phyloP scores from a whole-genome alignment of 805 yeast species.

The Scheffersomyces spartinae region DNA sequence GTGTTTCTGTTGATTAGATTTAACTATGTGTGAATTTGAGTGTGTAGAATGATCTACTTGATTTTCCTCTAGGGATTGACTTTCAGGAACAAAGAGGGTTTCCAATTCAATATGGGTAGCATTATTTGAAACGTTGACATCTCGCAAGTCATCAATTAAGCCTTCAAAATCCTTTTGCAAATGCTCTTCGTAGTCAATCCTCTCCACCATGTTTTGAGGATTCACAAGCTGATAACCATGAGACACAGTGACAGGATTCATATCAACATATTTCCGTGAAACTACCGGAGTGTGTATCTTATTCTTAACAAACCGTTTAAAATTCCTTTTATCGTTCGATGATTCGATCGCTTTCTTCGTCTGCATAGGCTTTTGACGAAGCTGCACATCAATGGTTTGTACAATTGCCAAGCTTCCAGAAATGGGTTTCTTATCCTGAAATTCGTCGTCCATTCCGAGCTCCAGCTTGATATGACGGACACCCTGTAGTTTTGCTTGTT shows the following conservation, averaged over 20 bases:
- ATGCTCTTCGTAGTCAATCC: slow-evolving; percentile 3
- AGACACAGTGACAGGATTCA: slow-evolving; percentile 4
- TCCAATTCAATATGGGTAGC: slow-evolving; percentile 1
- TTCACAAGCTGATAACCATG: slow-evolving; percentile 1
- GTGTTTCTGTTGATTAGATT: slow-evolving; percentile 2
- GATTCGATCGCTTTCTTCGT: slow-evolving; percentile 2
- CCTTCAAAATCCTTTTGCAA: slow-evolving; percentile 9
- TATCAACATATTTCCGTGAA: slow-evolving; percentile 10
- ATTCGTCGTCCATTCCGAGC: slow-evolving; percentile 12
- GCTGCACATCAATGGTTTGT: slow-evolving; percentile 14
- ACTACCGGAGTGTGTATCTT: slow-evolving; percentile 8
- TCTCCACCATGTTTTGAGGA: background rate
- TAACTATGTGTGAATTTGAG: slow-evolving; percentile 1
- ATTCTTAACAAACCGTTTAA: slow-evolving; percentile 19
- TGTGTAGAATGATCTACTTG: slow-evolving; percentile 1
- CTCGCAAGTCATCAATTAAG: slow-evolving; percentile 8
- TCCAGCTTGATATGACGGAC: slow-evolving; percentile 11
- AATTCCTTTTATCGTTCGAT: slow-evolving; percentile 10
- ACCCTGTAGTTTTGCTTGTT: slow-evolving; percentile 13
- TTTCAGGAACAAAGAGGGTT: slow-evolving; percentile 3
- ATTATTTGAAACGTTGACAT: slow-evolving; percentile 1
- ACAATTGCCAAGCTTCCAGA: slow-evolving; percentile 20
- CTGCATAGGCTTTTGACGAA: slow-evolving; percentile 4
- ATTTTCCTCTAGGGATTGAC: slow-evolving; percentile 2
- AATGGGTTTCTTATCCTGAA: slow-evolving; percentile 6